These are phyloP conservation scores for Melanogaster broomeanus DNA, from an alignment of 768 basidiomycete genomes.

Conservation along the genomic window DNA sequence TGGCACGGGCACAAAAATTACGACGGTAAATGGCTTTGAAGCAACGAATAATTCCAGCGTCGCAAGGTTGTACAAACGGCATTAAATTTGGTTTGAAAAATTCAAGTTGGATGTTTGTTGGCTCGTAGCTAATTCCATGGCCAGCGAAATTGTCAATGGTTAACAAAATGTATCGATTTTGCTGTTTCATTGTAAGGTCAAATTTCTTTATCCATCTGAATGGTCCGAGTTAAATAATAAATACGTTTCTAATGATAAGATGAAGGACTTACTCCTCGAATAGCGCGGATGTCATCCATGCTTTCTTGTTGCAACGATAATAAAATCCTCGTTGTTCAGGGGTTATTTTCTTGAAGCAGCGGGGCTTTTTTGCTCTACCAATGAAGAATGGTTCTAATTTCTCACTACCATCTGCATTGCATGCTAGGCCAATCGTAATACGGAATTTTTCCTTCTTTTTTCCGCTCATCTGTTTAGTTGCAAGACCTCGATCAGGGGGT, in stretches of 20 bases:
- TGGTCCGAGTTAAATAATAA: too few species aligned
- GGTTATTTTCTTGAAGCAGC: constrained; percentile 29
- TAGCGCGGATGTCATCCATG: too few species aligned
- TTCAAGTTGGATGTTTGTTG: too few species aligned
- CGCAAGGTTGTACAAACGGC: too few species aligned
- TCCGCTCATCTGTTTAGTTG: too few species aligned
- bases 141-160: constrained; percentile 4
- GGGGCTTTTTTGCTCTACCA: constrained; percentile 34
- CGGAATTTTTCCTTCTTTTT: too few species aligned
- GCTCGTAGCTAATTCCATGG: background rate
- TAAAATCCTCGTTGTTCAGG: constrained; percentile 29
- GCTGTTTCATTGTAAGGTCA: constrained; percentile 1
- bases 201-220: too few species aligned
- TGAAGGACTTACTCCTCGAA: too few species aligned
- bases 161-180: constrained; percentile 6
- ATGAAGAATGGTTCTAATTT: too few species aligned
- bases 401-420: too few species aligned
- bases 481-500: background rate
- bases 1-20: constrained; percentile 13
- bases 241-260: too few species aligned
- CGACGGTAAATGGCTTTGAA: constrained; percentile 18
- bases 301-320: constrained; percentile 40
- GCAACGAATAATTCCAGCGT: constrained; percentile 25
- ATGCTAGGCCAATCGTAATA: too few species aligned
- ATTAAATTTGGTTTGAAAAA: background rate